A percentile compares a stretch with the other conserved stretches of the same genome.
Conservation (phyloP, 768 basidiomycete species). For the Lactarius psammicola region DNA sequence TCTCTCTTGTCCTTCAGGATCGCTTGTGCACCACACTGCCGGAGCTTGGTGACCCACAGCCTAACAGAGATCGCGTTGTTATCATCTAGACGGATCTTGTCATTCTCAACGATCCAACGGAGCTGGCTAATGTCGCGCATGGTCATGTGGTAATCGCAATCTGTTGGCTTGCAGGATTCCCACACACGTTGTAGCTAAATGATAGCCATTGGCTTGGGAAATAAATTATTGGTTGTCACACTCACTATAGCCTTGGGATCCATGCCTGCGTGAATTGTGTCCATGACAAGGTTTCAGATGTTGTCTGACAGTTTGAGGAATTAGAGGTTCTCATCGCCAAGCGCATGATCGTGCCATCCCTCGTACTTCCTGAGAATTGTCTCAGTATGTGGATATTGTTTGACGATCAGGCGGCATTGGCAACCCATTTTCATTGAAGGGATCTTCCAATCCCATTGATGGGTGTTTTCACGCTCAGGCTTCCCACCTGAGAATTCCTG, state of each 20-base stretch:
- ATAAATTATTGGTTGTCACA: not conserved
- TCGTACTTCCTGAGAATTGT: conserved; percentile 1
- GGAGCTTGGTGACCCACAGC: not conserved
- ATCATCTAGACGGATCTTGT: not conserved
- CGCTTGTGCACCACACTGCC: not conserved
- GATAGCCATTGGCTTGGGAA: too few species aligned
- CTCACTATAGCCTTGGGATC: not conserved
- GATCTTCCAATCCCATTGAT: not conserved
- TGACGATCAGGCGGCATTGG: not conserved
- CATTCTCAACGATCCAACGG: not conserved
- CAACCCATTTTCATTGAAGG: not conserved
- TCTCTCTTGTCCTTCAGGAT: not conserved
- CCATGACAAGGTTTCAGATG: not conserved
- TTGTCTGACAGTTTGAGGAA: not conserved
- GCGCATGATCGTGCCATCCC: not conserved
- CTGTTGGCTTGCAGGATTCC: too few species aligned
- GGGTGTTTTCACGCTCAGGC: not conserved
- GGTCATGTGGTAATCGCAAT: too few species aligned
- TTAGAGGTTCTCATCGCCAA: not conserved
- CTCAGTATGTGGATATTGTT: not conserved
- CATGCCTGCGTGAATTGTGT: not conserved
- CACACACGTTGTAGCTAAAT: too few species aligned
- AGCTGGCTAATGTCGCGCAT: not conserved
- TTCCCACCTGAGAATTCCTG: conserved; percentile 1
- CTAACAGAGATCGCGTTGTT: not conserved